Conservation (phyloP, 2,329 filamentous ascomycete species). For the Neophaeococcomyces mojaviensis region DNA sequence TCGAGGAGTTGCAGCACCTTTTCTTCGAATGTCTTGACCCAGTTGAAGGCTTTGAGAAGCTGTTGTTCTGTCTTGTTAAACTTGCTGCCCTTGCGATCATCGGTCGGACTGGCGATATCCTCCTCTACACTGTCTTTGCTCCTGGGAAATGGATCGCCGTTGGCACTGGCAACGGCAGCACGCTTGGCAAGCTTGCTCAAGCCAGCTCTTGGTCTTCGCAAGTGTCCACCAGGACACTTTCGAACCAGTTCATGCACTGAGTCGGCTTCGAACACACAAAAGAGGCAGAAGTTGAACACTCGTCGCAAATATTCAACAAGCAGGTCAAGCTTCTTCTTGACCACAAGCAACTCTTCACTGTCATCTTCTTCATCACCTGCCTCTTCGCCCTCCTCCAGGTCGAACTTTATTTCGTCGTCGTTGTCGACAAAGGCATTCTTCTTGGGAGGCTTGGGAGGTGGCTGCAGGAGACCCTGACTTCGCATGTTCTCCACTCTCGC, state of each 20-base stretch:
- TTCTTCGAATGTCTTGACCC: constrained; percentile 98
- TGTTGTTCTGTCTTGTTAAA: constrained; percentile 80
- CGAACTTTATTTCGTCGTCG: constrained; percentile 41
- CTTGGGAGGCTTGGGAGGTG: constrained; percentile 51
- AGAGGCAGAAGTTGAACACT: constrained; percentile 99
- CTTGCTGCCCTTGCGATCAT: constrained; percentile 65
- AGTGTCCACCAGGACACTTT: constrained; percentile 95
- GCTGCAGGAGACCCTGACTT: constrained; percentile 67
- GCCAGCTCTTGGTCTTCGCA: constrained; percentile 80
- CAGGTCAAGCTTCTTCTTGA: constrained; percentile 95
- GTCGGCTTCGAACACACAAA: constrained; percentile 97
- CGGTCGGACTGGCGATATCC: constrained; percentile 55
- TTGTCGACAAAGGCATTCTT: constrained; percentile 42
- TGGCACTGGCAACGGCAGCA: constrained; percentile 76
- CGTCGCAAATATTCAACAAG: constrained; percentile 93
- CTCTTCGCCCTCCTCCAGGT: constrained; percentile 60
- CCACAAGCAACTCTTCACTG: constrained; percentile 77
- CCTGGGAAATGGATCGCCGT: constrained; percentile 77
- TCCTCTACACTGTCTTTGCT: constrained; percentile 61
- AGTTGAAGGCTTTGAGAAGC: constrained; percentile 89
- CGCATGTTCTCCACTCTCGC: constrained; percentile 77
- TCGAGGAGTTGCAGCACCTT: constrained; percentile 90
- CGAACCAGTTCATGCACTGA: constrained; percentile 91
- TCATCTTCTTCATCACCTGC: constrained; percentile 76
- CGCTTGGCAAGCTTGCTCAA: constrained; percentile 75